Percentiles rank a stretch among this genome's conserved stretches.
phyloP scores from a whole-genome alignment of 306 rosid genomes.

The Pyrus bretschneideri region DNA sequence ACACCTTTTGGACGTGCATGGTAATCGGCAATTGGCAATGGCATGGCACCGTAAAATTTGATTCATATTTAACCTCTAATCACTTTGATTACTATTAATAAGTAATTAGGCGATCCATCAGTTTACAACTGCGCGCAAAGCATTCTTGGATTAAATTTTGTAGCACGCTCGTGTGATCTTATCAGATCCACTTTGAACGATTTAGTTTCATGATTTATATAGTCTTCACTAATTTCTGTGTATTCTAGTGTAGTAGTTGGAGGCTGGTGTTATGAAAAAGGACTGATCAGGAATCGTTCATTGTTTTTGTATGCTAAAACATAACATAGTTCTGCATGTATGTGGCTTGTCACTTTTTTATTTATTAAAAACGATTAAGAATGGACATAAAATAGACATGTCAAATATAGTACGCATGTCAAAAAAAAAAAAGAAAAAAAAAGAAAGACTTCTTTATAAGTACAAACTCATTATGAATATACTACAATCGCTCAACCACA shows the following conservation, averaged over 20 bases:
- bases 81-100: neutral
- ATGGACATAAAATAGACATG: neutral
- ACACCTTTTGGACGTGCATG: slow-evolving; percentile 30
- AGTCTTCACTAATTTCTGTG: too few species aligned
- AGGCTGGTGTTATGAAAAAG: neutral
- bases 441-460: too few species aligned
- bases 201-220: too few species aligned
- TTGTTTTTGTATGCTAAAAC: neutral
- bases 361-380: neutral
- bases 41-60: neutral
- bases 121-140: slow-evolving; percentile 13
- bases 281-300: neutral
- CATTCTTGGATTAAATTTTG: neutral
- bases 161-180: neutral
- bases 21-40: neutral
- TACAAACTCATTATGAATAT: neutral
- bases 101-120: neutral
- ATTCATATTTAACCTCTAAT: neutral
- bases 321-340: neutral
- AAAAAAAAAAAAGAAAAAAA: too few species aligned
- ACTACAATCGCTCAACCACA: too few species aligned
- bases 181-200: neutral
- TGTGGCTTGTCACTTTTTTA: too few species aligned
- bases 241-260: too few species aligned
- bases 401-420: too few species aligned